Base-by-base conservation (phyloP, 2,329 filamentous ascomycete genomes). In the Colletotrichum sp. region DNA sequence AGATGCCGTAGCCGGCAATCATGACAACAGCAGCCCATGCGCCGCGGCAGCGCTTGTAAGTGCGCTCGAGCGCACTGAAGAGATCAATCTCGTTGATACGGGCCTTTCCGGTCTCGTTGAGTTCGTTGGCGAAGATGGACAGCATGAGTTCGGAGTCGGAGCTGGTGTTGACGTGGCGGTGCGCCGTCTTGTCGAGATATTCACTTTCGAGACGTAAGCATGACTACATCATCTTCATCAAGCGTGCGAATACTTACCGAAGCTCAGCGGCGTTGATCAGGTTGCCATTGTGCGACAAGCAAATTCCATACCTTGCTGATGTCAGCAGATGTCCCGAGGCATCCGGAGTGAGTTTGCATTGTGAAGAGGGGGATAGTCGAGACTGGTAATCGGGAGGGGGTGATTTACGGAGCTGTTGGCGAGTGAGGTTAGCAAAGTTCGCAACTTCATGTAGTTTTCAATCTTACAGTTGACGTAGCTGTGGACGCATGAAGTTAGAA, bases 1-100 rank as follows among this genome's bases (percentile, higher is more conserved):
- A 91, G 73, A 96, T 89, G 75, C 94, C 94, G 79, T 94, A 96
- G 84, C 93, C 93, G 76, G 94, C 94, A 78, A 96, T 88, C 94
- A 97, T 95, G 66, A 93, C 94, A 67, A 93, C 94, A 82, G 94
- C 96, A 28, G 94, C 94, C 89, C 92, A 97, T 55, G 92, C 95
- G 78, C 95, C 95, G 78, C 93, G 87, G 80, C 94, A 95, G 70
- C 89, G 89, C 77, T 91, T 87, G 83, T 96, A 65, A 3, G 61
- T 65, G 15, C 61, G 61, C 61, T 65, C 61, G 73, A 97, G 86
- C 28, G 92, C 92, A 61, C 89, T 90, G 84, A 97, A 96, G 80
- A 96, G 90, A 84, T 97, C 95, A 70, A 93, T 92, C 73, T 91
- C 88, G 81, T 96, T 96, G 78, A 95, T 93, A 85, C 95, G 93